These are phyloP conservation scores for Phaeomoniella chlamydospora DNA, from an alignment of 2,329 filamentous ascomycete species.

Conservation along the genomic window DNA sequence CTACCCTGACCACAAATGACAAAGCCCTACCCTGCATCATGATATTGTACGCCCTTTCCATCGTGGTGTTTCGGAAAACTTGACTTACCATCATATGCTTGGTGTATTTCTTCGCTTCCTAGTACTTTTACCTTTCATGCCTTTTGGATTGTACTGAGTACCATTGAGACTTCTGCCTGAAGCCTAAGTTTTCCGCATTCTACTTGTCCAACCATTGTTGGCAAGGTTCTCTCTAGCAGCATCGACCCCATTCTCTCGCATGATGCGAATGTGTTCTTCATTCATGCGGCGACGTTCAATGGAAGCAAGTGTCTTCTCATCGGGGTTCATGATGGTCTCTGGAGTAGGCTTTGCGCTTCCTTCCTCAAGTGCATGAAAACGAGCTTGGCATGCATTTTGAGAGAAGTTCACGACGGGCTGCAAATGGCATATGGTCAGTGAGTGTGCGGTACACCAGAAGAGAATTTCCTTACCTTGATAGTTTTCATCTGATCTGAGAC, in stretches of 20 bases:
- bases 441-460: constrained; percentile 1
- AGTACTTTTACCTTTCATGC: too few species aligned
- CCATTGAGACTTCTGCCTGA: too few species aligned
- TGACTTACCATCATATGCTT: too few species aligned
- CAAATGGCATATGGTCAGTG: background rate
- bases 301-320: constrained; percentile 8
- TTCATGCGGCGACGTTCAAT: constrained; percentile 9
- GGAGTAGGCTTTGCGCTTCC: constrained; percentile 30
- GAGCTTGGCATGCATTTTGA: constrained; percentile 28
- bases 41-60: too few species aligned
- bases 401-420: constrained; percentile 25
- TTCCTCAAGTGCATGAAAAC: constrained; percentile 22
- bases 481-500: constrained; percentile 27
- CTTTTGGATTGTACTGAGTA: too few species aligned
- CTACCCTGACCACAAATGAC: too few species aligned
- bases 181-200: constrained; percentile 7
- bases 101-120: too few species aligned
- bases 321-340: constrained; percentile 15
- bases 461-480: constrained; percentile 12
- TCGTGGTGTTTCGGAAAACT: too few species aligned
- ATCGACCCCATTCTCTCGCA: constrained; percentile 3
- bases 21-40: too few species aligned
- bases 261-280: constrained; percentile 6
- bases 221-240: constrained; percentile 7
- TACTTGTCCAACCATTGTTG: constrained; percentile 10